phyloP scores from a whole-genome alignment of 768 basidiomycete species.

The Calocybe gangraenosa region DNA sequence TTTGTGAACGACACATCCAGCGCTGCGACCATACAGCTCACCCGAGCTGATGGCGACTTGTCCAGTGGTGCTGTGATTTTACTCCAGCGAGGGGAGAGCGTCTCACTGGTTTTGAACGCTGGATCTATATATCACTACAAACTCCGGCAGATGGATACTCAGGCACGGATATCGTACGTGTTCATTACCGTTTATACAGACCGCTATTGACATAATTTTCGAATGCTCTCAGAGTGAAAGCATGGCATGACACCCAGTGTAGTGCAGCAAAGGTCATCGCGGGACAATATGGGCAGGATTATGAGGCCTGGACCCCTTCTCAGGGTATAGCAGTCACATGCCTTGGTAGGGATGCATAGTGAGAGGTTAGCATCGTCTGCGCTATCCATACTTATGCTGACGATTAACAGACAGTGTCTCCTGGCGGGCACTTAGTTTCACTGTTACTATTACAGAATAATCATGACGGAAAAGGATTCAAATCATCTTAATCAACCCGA shows the following conservation, averaged over 20 bases:
- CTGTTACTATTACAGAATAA: not conserved
- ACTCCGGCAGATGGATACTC: constrained; percentile 32
- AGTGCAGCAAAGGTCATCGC: constrained; percentile 25
- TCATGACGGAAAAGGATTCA: not conserved
- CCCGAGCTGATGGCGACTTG: constrained; percentile 24
- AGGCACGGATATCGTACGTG: constrained; percentile 44
- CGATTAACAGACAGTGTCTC: not conserved
- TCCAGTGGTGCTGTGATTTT: constrained; percentile 30
- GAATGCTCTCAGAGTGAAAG: constrained; percentile 26
- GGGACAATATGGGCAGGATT: constrained; percentile 14
- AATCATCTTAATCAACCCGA: constrained; percentile 19
- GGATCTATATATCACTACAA: constrained; percentile 45
- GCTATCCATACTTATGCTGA: not conserved
- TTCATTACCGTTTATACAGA: constrained; percentile 1
- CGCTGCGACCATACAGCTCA: constrained; percentile 35
- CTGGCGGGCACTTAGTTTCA: not conserved
- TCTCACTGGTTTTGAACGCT: constrained; percentile 45
- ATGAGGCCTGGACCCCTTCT: constrained; percentile 16
- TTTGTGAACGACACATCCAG: constrained; percentile 43
- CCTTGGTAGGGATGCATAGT: constrained; percentile 6
- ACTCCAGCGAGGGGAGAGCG: constrained; percentile 35
- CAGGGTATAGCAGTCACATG: constrained; percentile 19
- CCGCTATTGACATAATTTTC: not conserved
- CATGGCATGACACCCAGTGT: constrained; percentile 42
- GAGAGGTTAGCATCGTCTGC: constrained; percentile 4